A percentile compares a stretch with the other conserved stretches of the same genome.
phyloP scores from a whole-genome alignment of 202 grass and related monocot genomes.

The Alloteropsis angusta region DNA sequence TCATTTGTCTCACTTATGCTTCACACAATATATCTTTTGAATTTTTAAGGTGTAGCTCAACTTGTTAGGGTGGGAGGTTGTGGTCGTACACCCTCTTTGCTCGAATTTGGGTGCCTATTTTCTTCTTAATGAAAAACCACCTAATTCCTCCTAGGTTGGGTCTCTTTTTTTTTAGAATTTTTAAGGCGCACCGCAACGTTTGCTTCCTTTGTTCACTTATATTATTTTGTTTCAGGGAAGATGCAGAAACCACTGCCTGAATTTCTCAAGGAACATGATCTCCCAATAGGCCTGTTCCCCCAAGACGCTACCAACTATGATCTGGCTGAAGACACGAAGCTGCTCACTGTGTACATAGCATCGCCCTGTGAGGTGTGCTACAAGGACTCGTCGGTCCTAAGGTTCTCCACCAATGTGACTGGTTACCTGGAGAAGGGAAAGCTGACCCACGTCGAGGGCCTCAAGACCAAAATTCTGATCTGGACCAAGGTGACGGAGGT shows the following conservation, averaged over 20 bases:
- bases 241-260: slow-evolving; percentile 90
- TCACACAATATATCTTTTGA: too few species aligned
- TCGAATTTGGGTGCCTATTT: too few species aligned
- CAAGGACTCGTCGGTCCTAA: slow-evolving; percentile 69
- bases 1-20: neutral
- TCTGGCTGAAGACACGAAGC: slow-evolving; percentile 62
- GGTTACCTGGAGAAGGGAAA: slow-evolving; percentile 80
- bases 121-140: too few species aligned
- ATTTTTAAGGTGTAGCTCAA: too few species aligned
- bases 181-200: neutral
- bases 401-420: slow-evolving; percentile 51
- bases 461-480: slow-evolving; percentile 86
- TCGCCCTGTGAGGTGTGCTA: slow-evolving; percentile 71
- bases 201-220: neutral
- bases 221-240: slow-evolving; percentile 45
- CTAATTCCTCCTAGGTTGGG: too few species aligned
- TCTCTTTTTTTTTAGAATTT: too few species aligned
- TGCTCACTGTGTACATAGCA: slow-evolving; percentile 58
- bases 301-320: slow-evolving; percentile 74
- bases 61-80: too few species aligned
- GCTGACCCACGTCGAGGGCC: slow-evolving; percentile 59
- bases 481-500: slow-evolving; percentile 67
- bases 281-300: slow-evolving; percentile 73
- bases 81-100: too few species aligned
- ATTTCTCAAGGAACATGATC: slow-evolving; percentile 61